Evolutionary conservation across 371 early-diverging fungal species (phyloP), one percentile per base, ranked within the genome.

Genomic region (Apophysomyces trapeziformis): DNA sequence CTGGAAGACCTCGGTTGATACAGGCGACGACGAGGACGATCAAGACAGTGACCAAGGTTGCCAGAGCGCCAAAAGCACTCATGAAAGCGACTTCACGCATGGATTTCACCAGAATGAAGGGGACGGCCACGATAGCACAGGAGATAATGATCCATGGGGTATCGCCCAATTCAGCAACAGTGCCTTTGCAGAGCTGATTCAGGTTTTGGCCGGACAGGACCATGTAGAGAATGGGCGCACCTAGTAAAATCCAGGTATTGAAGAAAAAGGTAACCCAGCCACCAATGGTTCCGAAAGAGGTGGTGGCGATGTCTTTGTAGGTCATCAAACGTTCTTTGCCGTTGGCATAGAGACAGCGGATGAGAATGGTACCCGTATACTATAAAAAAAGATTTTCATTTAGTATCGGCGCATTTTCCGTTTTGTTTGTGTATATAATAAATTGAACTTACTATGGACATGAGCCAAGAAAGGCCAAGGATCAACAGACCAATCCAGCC

Each of bases 401-500:
- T n/a, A 50, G 54, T 50, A 9, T 50, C 54, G 54, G 54, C 21
- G 9, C 9, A 50, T 50, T 50, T 50, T 50, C 16, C 7, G n/a
- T n/a, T 7, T 26, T 26, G 3, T 26, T 26, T 26, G 32, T 26
- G 3, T 26, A 26, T 26, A 26, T 26, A 26, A 26, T 26, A 0
- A 21, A 11, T 16, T 2, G 1, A 50, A 50, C 54, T 50, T 50
- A 50, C 54, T 39, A 89, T 72, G 38, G 93, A 89, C 71, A 93
- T 90, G n/a, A 80, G 64, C 61, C 92, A 92, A 11, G 92, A 85
- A 16, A 95, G 79, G 13, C 87, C 73, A n/a, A 96, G 80, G 64
- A 95, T 83, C 14, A 87, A 38, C 6, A 93, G 59, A 43, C 91
- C 92, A 18, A 90, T 69, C 94, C 94, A 95, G 16, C 94, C 94